These are phyloP conservation scores for Wallacemonas rigidus DNA, from an alignment of 208 protist genomes.

Conservation along the genomic window DNA sequence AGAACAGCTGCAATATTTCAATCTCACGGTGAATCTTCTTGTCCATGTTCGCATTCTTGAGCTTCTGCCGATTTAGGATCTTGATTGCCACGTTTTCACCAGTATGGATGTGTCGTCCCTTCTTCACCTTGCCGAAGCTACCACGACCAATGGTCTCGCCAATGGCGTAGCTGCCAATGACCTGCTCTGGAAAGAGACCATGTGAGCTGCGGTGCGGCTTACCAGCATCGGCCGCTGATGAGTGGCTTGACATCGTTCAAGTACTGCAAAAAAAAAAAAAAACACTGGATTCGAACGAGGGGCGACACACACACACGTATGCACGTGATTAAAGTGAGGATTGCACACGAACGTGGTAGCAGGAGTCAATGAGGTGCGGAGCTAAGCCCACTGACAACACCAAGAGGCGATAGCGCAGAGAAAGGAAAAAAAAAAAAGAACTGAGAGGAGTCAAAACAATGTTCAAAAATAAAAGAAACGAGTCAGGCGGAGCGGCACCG, in stretches of 20 bases:
- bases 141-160: constrained; percentile 98
- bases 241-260: constrained; percentile 8
- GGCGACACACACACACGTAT: background rate
- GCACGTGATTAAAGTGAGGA: background rate
- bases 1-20: constrained; percentile 97
- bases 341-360: background rate
- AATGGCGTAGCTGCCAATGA: constrained; percentile 97
- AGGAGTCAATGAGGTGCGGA: too few relatives aligned
- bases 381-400: too few relatives aligned
- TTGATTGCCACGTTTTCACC: constrained; percentile 98
- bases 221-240: constrained; percentile 16
- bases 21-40: constrained; percentile 97
- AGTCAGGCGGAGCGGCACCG: too few relatives aligned
- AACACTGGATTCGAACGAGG: background rate
- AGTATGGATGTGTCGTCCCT: constrained; percentile 96
- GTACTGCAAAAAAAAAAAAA: constrained; percentile 1
- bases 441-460: too few relatives aligned
- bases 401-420: too few relatives aligned
- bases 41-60: constrained; percentile 93
- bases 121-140: constrained; percentile 99
- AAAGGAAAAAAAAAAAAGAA: too few relatives aligned
- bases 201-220: constrained; percentile 18
- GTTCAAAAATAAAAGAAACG: too few relatives aligned
- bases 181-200: constrained; percentile 43
- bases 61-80: constrained; percentile 98